These are phyloP conservation scores for Suhomyces kunorum DNA, from an alignment of 1,139 yeast species.

Conservation along the genomic window DNA sequence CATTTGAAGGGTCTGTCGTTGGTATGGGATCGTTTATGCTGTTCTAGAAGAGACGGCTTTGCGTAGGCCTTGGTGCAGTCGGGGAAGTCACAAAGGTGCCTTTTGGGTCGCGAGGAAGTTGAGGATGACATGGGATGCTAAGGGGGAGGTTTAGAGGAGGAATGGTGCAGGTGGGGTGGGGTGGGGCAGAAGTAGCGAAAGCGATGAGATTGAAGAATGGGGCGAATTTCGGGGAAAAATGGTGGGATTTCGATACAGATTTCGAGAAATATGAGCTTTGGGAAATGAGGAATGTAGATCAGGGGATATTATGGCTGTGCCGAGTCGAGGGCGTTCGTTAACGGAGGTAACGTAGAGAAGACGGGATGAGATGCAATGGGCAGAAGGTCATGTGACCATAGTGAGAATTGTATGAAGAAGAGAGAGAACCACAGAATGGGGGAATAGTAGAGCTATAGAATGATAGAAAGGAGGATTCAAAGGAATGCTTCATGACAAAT, in stretches of 20 bases:
- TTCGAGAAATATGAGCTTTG: too few species aligned
- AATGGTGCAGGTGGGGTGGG: not conserved
- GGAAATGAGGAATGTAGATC: too few species aligned
- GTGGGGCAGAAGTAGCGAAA: not conserved
- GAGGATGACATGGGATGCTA: constrained; percentile 10
- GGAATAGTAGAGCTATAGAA: too few species aligned
- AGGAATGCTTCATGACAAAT: too few species aligned
- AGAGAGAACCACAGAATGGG: too few species aligned
- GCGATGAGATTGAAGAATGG: not conserved
- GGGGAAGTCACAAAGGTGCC: constrained; percentile 57
- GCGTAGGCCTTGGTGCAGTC: constrained; percentile 77
- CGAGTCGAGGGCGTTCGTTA: too few species aligned
- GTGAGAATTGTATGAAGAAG: too few species aligned
- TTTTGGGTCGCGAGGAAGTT: constrained; percentile 37
- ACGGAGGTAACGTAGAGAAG: too few species aligned
- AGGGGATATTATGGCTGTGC: too few species aligned
- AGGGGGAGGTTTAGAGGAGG: not conserved
- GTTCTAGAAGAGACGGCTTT: constrained; percentile 80
- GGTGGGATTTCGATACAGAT: not conserved
- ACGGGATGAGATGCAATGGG: too few species aligned
- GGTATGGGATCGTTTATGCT: constrained; percentile 77
- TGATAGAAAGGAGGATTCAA: too few species aligned
- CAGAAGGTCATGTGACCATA: too few species aligned
- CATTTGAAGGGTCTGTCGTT: constrained; percentile 80
- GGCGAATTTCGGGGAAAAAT: not conserved